phyloP scores from a whole-genome alignment of 2,329 filamentous ascomycete genomes.

The Zopfia rhizophila region DNA sequence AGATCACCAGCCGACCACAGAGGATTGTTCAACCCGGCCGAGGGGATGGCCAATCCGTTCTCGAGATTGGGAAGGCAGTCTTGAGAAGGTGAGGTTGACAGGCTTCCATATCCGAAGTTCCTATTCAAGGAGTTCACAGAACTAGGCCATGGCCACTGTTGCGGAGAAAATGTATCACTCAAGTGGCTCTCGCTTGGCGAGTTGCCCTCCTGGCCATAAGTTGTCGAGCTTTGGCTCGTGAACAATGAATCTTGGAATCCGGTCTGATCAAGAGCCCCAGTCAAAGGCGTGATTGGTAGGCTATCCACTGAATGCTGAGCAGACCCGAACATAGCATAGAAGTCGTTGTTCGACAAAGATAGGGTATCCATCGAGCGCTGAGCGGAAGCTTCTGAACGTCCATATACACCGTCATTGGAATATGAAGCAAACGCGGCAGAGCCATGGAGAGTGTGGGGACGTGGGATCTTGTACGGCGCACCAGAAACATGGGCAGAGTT shows the following conservation, averaged over 20 bases:
- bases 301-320: constrained; percentile 39
- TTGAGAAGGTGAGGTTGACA: constrained; percentile 52
- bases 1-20: constrained; percentile 54
- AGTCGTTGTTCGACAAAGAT: constrained; percentile 50
- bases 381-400: constrained; percentile 31
- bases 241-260: constrained; percentile 43
- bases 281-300: constrained; percentile 38
- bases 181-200: constrained; percentile 46
- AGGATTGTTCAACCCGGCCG: constrained; percentile 44
- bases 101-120: constrained; percentile 46
- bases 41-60: constrained; percentile 47
- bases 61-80: constrained; percentile 49
- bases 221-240: constrained; percentile 29
- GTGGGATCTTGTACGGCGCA: constrained; percentile 70
- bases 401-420: constrained; percentile 26
- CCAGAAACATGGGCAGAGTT: constrained; percentile 71
- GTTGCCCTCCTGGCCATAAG: constrained; percentile 40
- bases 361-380: constrained; percentile 48
- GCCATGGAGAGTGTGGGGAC: constrained; percentile 51
- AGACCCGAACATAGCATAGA: constrained; percentile 48
- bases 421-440: constrained; percentile 41
- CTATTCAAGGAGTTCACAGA: constrained; percentile 37
- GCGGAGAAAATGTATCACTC: constrained; percentile 41
- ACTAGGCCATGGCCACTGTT: constrained; percentile 49
- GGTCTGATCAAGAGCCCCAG: constrained; percentile 41